Conservation (phyloP, 768 basidiomycete species). For the Serendipita vermifera region DNA sequence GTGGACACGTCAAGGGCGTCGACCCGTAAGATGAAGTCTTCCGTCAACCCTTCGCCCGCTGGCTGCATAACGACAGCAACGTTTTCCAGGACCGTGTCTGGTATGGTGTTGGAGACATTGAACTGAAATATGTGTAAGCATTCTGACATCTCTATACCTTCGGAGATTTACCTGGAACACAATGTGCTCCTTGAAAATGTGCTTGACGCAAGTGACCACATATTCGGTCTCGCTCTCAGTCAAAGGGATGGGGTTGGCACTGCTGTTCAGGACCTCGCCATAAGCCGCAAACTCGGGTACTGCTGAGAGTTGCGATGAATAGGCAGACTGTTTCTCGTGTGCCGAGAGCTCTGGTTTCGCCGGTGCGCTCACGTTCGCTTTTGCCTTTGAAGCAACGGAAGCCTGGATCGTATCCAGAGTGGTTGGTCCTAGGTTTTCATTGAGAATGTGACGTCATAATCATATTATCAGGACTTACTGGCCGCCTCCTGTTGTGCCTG, state of each 20-base stretch:
- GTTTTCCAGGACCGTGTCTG: conserved; percentile 88
- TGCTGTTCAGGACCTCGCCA: conserved; percentile 81
- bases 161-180: conserved; percentile 75
- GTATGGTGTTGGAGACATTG: conserved; percentile 93
- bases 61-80: conserved; percentile 90
- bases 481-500: conserved; percentile 82
- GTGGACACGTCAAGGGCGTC: conserved; percentile 51
- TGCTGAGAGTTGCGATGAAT: conserved; percentile 70
- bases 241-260: conserved; percentile 58
- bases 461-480: conserved; percentile 40
- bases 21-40: conserved; percentile 89
- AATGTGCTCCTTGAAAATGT: conserved; percentile 87
- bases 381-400: conserved; percentile 37
- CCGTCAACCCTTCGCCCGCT: conserved; percentile 58
- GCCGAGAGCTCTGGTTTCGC: conserved; percentile 61
- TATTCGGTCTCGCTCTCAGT: conserved; percentile 98
- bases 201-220: conserved; percentile 92
- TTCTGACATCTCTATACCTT: conserved; percentile 21
- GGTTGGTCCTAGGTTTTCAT: conserved; percentile 53
- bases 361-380: conserved; percentile 44
- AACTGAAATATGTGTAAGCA: conserved; percentile 44
- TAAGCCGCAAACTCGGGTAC: conserved; percentile 78
- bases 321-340: conserved; percentile 79
- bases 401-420: conserved; percentile 73
- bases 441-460: neutral